Conservation (phyloP, 2,329 filamentous ascomycete species). For the Cercospora berteroae region DNA sequence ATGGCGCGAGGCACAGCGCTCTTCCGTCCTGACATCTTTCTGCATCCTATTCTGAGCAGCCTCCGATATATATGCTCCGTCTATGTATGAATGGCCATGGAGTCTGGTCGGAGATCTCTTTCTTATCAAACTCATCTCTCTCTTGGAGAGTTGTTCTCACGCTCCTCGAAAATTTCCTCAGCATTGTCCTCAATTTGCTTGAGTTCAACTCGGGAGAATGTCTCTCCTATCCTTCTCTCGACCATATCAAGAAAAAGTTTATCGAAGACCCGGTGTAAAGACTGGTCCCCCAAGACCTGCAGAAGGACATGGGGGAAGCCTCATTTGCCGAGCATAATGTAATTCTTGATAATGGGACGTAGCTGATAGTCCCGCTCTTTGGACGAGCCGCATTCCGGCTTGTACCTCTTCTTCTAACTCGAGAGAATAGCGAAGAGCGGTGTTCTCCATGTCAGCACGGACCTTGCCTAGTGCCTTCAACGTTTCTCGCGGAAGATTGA, state of each 20-base stretch:
- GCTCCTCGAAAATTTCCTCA: not conserved
- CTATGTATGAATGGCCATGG: not conserved
- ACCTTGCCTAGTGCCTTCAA: not conserved
- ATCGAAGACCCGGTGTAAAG: too few relatives aligned
- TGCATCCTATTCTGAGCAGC: too few relatives aligned
- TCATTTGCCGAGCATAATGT: not conserved
- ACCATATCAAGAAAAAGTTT: too few relatives aligned
- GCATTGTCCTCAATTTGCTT: not conserved
- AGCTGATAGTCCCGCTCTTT: not conserved
- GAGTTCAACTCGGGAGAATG: not conserved
- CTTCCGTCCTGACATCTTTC: too few relatives aligned
- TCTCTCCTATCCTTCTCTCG: too few relatives aligned
- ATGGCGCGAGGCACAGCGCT: too few relatives aligned
- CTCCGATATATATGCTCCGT: too few relatives aligned
- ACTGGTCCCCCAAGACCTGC: too few relatives aligned
- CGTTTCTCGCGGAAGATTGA: not conserved
- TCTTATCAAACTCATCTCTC: not conserved
- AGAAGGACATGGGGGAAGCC: not conserved
- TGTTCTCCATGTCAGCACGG: not conserved
- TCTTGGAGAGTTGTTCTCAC: not conserved
- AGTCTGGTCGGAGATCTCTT: not conserved
- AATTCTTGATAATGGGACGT: not conserved
- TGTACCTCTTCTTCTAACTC: not conserved
- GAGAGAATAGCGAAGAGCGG: not conserved
- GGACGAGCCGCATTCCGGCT: not conserved